Percentiles rank a stretch among this genome's conserved stretches.
Evolutionary conservation across 106 monocot species (phyloP).

Genomic region (Allium fistulosum): DNA sequence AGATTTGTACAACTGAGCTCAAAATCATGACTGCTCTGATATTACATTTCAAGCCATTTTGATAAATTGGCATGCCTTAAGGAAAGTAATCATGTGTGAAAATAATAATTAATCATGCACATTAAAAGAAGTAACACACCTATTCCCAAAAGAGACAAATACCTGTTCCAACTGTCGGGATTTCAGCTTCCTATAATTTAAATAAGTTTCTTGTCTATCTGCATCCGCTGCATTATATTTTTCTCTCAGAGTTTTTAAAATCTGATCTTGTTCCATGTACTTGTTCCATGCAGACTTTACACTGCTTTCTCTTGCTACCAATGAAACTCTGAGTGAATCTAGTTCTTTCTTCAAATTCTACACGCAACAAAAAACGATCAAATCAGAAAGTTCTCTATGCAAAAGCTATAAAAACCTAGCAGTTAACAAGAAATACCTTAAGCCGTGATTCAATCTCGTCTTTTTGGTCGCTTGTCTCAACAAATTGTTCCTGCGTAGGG

Average conservation of each 20-base stretch:
- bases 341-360: slow-evolving; percentile 58
- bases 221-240: slow-evolving; percentile 38
- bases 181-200: slow-evolving; percentile 26
- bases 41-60: neutral
- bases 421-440: slow-evolving; percentile 29
- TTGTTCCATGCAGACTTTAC: slow-evolving; percentile 22
- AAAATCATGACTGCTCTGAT: neutral
- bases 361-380: slow-evolving; percentile 4
- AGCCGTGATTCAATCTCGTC: slow-evolving; percentile 30
- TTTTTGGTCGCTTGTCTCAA: slow-evolving; percentile 41
- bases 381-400: neutral
- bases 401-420: neutral
- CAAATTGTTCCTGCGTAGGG: slow-evolving; percentile 34
- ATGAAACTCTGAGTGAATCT: slow-evolving; percentile 28
- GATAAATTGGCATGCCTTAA: neutral
- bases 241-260: slow-evolving; percentile 21
- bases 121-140: neutral
- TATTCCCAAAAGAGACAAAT: neutral
- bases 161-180: slow-evolving; percentile 34
- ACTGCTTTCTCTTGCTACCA: slow-evolving; percentile 21
- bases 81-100: neutral
- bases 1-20: neutral
- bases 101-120: neutral
- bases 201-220: slow-evolving; percentile 52
- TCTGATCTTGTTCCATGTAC: slow-evolving; percentile 22